These are phyloP conservation scores for Gillenia trifoliata DNA, from an alignment of 306 rosid species.

Conservation along the genomic window DNA sequence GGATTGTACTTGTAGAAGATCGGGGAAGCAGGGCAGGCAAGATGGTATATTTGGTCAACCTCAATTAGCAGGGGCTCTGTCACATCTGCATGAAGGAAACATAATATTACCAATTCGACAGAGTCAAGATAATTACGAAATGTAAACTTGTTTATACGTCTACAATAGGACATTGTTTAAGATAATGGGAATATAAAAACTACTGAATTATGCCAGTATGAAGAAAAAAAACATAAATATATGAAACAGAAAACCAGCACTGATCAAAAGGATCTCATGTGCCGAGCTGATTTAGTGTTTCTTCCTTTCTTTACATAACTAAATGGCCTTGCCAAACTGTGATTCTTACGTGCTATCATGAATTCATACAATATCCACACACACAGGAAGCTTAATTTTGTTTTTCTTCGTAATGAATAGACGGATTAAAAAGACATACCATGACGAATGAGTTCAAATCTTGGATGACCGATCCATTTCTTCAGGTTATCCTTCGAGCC, in stretches of 20 bases:
- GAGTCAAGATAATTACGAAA: neutral
- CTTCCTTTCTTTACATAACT: no score
- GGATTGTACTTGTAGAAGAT: slow-evolving; percentile 96
- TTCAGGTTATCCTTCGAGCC: slow-evolving; percentile 89
- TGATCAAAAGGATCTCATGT: neutral
- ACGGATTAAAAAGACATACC: slow-evolving; percentile 41
- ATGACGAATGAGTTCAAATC: slow-evolving; percentile 97
- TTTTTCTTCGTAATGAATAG: neutral
- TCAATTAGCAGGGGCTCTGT: slow-evolving; percentile 81
- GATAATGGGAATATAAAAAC: neutral
- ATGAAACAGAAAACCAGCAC: neutral
- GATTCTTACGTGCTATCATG: neutral
- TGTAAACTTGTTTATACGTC: neutral
- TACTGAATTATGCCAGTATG: neutral
- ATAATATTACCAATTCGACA: neutral
- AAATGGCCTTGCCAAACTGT: no score
- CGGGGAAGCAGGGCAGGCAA: slow-evolving; percentile 98
- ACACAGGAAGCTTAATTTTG: neutral
- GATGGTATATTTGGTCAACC: slow-evolving; percentile 95
- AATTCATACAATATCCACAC: neutral
- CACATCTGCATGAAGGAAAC: slow-evolving; percentile 46
- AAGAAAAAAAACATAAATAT: neutral
- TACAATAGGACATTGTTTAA: neutral
- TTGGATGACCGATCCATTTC: slow-evolving; percentile 96
- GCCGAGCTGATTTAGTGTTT: neutral